These are phyloP conservation scores for Chytriomyces confervae DNA, from an alignment of 192 early-diverging fungal species.

Conservation along the genomic window DNA sequence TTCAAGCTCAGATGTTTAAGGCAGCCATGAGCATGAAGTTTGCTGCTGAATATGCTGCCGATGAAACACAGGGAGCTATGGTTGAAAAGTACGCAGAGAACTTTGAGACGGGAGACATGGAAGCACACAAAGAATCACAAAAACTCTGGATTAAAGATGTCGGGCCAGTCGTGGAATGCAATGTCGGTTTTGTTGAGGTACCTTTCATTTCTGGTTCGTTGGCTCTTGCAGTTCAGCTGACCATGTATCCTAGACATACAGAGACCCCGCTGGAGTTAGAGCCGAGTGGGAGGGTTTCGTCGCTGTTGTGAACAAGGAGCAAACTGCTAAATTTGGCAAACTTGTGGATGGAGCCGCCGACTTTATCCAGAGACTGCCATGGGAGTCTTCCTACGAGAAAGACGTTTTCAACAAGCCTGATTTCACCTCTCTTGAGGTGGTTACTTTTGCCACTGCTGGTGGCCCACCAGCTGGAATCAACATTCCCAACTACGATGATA, in stretches of 20 bases:
- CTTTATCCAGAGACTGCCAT: conserved; percentile 58
- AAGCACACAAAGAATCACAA: conserved; percentile 64
- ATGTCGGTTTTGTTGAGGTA: conserved; percentile 65
- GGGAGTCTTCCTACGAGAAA: conserved; percentile 61
- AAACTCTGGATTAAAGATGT: conserved; percentile 62
- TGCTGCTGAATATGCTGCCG: conserved; percentile 59
- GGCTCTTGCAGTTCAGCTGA: no score
- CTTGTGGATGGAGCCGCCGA: conserved; percentile 58
- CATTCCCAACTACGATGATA: conserved; percentile 47
- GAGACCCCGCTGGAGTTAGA: conserved; percentile 64
- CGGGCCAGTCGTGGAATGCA: conserved; percentile 64
- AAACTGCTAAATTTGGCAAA: conserved; percentile 62
- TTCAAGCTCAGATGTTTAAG: conserved; percentile 47
- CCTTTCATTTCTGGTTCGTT: no score
- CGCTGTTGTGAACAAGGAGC: conserved; percentile 66
- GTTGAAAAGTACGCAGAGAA: conserved; percentile 53
- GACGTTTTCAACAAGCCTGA: conserved; percentile 62
- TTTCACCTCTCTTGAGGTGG: conserved; percentile 65
- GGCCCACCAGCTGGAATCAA: conserved; percentile 53
- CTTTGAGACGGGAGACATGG: conserved; percentile 64
- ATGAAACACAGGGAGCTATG: conserved; percentile 61
- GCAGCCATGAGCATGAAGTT: conserved; percentile 47
- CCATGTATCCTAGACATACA: conserved; percentile 46
- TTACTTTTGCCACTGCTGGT: conserved; percentile 60
- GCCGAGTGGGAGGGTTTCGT: conserved; percentile 74